Conservation (phyloP, 352 stramenopile species). For the Elongisporangium anandrum region DNA sequence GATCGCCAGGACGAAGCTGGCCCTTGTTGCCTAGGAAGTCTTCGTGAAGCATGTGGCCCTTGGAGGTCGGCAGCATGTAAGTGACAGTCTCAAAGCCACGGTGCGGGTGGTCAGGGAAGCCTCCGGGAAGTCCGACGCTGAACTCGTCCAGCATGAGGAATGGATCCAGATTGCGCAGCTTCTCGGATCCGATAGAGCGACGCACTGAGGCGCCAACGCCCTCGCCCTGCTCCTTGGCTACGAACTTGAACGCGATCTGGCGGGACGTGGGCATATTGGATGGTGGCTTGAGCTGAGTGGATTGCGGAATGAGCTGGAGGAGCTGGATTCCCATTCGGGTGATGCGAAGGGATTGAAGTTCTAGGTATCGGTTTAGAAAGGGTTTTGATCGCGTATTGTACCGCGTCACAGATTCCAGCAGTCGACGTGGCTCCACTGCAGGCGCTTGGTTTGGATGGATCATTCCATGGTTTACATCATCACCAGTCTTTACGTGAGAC, state of each 20-base stretch:
- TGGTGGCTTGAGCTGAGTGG: neutral
- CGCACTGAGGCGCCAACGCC: constrained; percentile 29
- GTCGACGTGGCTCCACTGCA: neutral
- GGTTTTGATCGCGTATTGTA: neutral
- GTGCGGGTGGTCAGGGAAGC: constrained; percentile 89
- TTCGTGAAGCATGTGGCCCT: constrained; percentile 83
- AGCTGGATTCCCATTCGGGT: neutral
- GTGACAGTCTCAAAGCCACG: constrained; percentile 91
- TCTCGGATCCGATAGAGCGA: constrained; percentile 26
- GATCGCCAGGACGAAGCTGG: constrained; percentile 34
- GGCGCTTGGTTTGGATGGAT: neutral
- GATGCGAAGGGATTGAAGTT: no score
- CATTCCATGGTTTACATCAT: neutral
- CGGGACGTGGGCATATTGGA: constrained; percentile 23
- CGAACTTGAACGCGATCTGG: constrained; percentile 25
- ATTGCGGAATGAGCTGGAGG: neutral
- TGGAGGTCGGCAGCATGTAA: constrained; percentile 70
- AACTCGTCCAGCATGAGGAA: constrained; percentile 58
- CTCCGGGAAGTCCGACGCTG: constrained; percentile 42
- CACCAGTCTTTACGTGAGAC: no score
- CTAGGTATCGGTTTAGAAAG: neutral
- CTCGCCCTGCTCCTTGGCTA: constrained; percentile 27
- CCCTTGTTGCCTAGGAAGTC: constrained; percentile 74
- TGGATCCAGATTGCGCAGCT: constrained; percentile 32
- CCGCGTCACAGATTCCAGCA: neutral